phyloP scores from a whole-genome alignment of 2,329 filamentous ascomycete genomes.

The Trichoderma gracile region DNA sequence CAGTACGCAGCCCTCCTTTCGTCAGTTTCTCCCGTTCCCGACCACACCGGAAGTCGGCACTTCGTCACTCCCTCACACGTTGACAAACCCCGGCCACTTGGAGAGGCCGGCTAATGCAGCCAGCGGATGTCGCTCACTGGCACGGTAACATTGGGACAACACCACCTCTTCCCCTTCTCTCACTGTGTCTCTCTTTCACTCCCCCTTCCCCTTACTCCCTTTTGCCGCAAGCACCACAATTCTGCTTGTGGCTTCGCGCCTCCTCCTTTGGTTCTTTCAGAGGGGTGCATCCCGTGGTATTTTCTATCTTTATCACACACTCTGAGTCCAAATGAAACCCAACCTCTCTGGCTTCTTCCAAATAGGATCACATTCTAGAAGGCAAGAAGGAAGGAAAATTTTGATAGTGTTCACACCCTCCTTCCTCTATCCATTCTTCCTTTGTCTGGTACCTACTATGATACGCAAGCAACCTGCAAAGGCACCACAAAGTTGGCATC shows the following conservation, averaged over 20 bases:
- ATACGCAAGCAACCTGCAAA: too few relatives aligned
- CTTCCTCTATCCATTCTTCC: background rate
- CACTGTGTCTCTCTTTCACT: background rate
- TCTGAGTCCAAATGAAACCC: background rate
- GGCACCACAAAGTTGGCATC: too few relatives aligned
- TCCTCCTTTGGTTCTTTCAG: background rate
- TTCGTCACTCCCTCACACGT: background rate
- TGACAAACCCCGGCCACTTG: background rate
- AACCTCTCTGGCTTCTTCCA: too few relatives aligned
- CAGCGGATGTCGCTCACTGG: conserved; percentile 2
- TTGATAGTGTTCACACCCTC: background rate
- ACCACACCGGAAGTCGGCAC: background rate
- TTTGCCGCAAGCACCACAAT: background rate
- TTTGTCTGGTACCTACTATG: background rate
- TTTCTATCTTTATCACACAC: conserved; percentile 11
- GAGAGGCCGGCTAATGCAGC: conserved; percentile 5
- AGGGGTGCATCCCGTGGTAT: background rate
- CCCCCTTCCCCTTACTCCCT: too few relatives aligned
- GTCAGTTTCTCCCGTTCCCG: background rate
- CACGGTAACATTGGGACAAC: background rate
- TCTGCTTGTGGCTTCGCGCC: background rate
- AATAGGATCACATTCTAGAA: background rate
- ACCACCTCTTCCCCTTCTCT: background rate
- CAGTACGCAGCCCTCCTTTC: background rate
- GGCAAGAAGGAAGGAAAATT: background rate